Conservation (phyloP, 208 protist species). For the Phytomonas francai region DNA sequence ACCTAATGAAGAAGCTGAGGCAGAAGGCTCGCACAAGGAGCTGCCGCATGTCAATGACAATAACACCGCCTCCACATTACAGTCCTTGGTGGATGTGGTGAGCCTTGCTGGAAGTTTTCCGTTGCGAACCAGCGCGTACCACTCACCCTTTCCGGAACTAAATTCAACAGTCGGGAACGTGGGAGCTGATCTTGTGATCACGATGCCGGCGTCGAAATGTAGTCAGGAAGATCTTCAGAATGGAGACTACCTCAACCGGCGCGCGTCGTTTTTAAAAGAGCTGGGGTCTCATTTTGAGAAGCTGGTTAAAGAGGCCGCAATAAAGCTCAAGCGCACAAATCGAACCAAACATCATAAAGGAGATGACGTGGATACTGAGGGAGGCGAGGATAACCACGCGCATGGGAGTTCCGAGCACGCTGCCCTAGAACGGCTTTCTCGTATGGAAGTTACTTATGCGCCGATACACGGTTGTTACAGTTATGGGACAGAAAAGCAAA, state of each 20-base stretch:
- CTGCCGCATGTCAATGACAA: not conserved
- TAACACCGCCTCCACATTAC: conserved; percentile 3
- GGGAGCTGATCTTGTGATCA: conserved; percentile 64
- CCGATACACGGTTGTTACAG: conserved; percentile 57
- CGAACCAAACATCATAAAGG: conserved; percentile 2
- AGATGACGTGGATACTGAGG: conserved; percentile 10
- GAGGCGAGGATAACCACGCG: conserved; percentile 8
- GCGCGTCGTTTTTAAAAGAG: conserved; percentile 51
- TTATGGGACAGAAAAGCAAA: conserved; percentile 37
- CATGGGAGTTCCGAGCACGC: conserved; percentile 11
- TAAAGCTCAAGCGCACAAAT: conserved; percentile 2
- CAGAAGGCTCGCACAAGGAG: not conserved
- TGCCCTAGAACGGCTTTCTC: conserved; percentile 21
- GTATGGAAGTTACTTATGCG: conserved; percentile 38
- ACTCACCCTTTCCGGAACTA: conserved; percentile 43
- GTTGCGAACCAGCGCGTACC: conserved; percentile 65
- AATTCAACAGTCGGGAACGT: conserved; percentile 40
- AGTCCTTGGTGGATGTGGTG: conserved; percentile 25
- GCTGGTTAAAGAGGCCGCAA: conserved; percentile 14
- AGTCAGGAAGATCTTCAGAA: conserved; percentile 55
- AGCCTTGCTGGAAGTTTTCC: conserved; percentile 69
- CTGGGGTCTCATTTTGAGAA: conserved; percentile 41
- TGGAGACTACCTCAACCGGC: conserved; percentile 60
- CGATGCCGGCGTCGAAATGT: conserved; percentile 48
- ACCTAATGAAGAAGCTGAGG: not conserved